A percentile compares a stretch with the other conserved stretches of the same genome.
Evolutionary conservation across 371 early-diverging fungal genomes (phyloP).

Genomic region (Funneliformis caledonium): DNA sequence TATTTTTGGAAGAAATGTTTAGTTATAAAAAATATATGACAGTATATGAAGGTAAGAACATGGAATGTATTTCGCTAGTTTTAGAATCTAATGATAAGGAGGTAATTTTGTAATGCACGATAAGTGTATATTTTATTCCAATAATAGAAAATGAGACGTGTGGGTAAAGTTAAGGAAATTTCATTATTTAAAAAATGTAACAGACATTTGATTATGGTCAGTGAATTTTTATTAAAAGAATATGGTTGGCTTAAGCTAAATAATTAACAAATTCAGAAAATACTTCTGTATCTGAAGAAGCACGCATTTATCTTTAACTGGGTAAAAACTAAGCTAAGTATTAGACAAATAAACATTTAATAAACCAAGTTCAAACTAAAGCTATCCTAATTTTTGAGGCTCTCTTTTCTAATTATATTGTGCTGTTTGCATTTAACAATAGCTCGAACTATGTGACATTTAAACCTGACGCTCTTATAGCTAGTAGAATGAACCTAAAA

Average conservation of each 20-base stretch:
- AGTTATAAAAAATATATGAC: slow-evolving; percentile 22
- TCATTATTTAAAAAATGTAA: neutral
- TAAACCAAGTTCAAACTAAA: neutral
- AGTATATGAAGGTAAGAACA: neutral
- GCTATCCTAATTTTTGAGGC: neutral
- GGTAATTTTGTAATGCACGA: neutral
- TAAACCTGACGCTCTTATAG: neutral
- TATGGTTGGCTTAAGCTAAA: neutral
- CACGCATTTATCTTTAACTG: neutral
- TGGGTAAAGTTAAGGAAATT: neutral
- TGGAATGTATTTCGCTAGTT: neutral
- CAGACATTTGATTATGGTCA: neutral
- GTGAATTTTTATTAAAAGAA: slow-evolving; percentile 4
- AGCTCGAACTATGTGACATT: slow-evolving; percentile 5
- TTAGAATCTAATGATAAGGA: neutral
- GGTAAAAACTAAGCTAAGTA: neutral
- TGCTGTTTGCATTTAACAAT: slow-evolving; percentile 8
- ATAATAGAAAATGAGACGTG: neutral
- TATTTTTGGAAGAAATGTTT: slow-evolving; percentile 33
- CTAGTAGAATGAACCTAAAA: no score
- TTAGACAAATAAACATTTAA: neutral
- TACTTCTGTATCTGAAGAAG: neutral
- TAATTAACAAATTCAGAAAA: neutral
- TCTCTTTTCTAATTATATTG: neutral
- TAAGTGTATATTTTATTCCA: neutral